Base-by-base conservation (phyloP, 2,329 filamentous ascomycete genomes). In the Fusarium nelsonii region DNA sequence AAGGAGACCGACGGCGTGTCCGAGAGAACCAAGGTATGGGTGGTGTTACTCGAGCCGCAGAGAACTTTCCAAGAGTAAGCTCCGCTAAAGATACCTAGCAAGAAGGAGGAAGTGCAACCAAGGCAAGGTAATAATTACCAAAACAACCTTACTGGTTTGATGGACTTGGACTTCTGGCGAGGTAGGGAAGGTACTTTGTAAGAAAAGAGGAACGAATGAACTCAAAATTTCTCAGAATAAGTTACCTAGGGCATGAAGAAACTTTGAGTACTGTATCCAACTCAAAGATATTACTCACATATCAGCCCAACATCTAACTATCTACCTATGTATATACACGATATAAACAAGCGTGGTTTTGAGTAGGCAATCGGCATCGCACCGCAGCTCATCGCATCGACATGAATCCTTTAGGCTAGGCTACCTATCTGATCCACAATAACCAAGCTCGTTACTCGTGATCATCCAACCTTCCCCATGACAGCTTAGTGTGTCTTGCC, bases 391-490 rank as follows among this genome's bases (percentile, higher is more conserved):
- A 23, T 23, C 23, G 48, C 40, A 65, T 61, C 57, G 44, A 61
- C 46, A 62, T 67, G 52, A 44, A 49, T 48, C 16, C 30, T 58
- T 30, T 61, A 60, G 58, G 53, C 36, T 61, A 60, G 58, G 53
- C 51, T 69, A 55, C 53, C 28, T 62, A 16, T 49, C 43, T 62
- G 67, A 52, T 62, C 71, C 71, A 69, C 71, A 61, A 54, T 39
- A 57, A 48, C 48, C 63, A 68, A 71, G 62, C 63, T 72, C 56
- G 40, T 60, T 44, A 71, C 72, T 72, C 65, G 70, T 74, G 72
- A 74, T 73, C 70, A 58, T 18, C 45, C 30, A 61, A 43, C 45
- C 46, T 55, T 55, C 52, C 72, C 72, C 44, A 50, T 55, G 43
- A 44, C 52, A 55, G 63, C 36, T 49, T 74, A 74, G 72, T 56